phyloP scores from a whole-genome alignment of 352 stramenopile species.

The Halophytophthora batemanensis region DNA sequence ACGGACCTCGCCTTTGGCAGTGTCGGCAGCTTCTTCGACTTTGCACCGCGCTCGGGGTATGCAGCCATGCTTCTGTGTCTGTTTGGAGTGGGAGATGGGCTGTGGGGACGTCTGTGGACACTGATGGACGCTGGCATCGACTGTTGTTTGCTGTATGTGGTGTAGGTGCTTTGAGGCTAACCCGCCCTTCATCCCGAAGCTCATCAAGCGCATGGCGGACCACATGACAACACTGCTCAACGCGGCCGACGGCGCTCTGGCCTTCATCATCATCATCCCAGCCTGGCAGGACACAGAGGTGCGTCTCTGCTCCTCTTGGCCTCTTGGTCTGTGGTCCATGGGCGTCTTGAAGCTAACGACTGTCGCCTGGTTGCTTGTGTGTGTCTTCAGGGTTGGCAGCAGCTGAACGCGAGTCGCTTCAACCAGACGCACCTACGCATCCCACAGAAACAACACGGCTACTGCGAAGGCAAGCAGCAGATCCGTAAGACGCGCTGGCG shows the following conservation, averaged over 20 bases:
- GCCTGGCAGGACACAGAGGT: conserved; percentile 84
- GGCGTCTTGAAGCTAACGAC: not conserved
- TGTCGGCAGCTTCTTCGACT: conserved; percentile 93
- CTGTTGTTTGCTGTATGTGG: not conserved
- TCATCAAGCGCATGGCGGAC: conserved; percentile 90
- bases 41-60: conserved; percentile 75
- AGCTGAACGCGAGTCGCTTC: conserved; percentile 71
- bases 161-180: conserved; percentile 91
- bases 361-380: not conserved
- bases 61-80: not conserved
- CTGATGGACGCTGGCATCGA: not conserved
- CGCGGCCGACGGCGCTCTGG: conserved; percentile 56
- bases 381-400: conserved; percentile 60
- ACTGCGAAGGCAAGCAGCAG: conserved; percentile 91
- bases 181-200: conserved; percentile 91
- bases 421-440: conserved; percentile 75
- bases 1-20: conserved; percentile 89
- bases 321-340: not conserved
- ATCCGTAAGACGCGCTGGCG: conserved; percentile 85
- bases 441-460: conserved; percentile 85
- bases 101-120: not conserved
- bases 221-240: conserved; percentile 85
- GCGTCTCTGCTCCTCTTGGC: not conserved
- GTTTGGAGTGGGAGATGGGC: not conserved
- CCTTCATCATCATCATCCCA: conserved; percentile 92